These are phyloP conservation scores for Myxozyma melibiosi DNA, from an alignment of 805 yeast species.

Conservation along the genomic window DNA sequence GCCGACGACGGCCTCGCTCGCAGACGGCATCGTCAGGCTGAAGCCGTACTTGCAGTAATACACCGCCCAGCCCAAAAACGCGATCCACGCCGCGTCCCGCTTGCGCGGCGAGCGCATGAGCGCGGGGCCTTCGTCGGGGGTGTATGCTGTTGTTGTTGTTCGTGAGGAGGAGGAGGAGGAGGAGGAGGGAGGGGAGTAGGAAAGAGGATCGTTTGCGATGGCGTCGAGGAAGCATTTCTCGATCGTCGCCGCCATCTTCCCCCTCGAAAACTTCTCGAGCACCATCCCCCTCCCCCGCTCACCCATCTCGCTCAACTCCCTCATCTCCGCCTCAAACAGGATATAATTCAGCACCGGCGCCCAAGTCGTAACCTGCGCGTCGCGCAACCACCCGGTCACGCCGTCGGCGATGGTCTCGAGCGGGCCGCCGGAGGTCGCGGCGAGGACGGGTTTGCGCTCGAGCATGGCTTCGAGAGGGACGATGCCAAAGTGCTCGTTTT, in stretches of 20 bases:
- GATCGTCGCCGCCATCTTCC: slow-evolving; percentile 23
- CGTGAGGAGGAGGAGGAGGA: not conserved
- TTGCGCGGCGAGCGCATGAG: slow-evolving; percentile 5
- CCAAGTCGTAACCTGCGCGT: slow-evolving; percentile 43
- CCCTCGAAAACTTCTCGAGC: slow-evolving; percentile 38
- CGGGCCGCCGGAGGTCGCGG: slow-evolving; percentile 91
- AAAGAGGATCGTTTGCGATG: not conserved
- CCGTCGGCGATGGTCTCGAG: slow-evolving; percentile 66
- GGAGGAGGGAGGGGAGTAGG: not conserved
- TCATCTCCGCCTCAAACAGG: slow-evolving; percentile 32
- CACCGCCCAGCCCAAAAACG: slow-evolving; percentile 19
- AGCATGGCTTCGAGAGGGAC: slow-evolving; percentile 97
- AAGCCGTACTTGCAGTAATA: slow-evolving; percentile 31
- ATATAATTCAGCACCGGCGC: slow-evolving; percentile 40
- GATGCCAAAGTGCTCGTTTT: slow-evolving; percentile 93
- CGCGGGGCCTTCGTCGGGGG: slow-evolving; percentile 15
- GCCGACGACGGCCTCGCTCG: slow-evolving; percentile 14
- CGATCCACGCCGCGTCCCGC: slow-evolving; percentile 21
- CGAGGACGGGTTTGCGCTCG: slow-evolving; percentile 78
- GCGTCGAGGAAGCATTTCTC: slow-evolving; percentile 13
- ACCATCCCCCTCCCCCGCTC: slow-evolving; percentile 41
- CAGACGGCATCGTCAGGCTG: slow-evolving; percentile 8
- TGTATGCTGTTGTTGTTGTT: not conserved
- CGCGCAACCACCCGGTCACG: slow-evolving; percentile 43
- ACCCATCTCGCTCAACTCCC: slow-evolving; percentile 39